phyloP scores from a whole-genome alignment of 2,329 filamentous ascomycete genomes.

The Rhexocercosporidium sp. region DNA sequence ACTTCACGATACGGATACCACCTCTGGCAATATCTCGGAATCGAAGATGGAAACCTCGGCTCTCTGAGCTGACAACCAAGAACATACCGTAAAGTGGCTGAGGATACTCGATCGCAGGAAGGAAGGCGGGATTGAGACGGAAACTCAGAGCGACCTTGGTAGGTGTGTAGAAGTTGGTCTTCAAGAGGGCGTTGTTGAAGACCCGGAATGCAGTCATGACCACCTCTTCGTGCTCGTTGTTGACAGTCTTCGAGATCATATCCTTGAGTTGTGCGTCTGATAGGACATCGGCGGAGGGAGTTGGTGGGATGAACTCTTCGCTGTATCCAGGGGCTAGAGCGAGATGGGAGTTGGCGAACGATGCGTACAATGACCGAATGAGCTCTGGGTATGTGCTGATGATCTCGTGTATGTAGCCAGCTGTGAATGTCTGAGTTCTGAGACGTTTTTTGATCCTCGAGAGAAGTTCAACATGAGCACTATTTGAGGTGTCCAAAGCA shows the following conservation, averaged over 20 bases:
- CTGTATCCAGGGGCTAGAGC: constrained; percentile 57
- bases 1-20: constrained; percentile 98
- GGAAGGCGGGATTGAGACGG: constrained; percentile 86
- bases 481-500: constrained; percentile 81
- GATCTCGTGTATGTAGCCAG: constrained; percentile 97
- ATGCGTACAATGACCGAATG: constrained; percentile 85
- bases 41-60: constrained; percentile 94
- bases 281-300: constrained; percentile 69
- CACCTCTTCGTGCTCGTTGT: constrained; percentile 96
- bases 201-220: constrained; percentile 96
- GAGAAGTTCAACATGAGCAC: constrained; percentile 79
- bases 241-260: constrained; percentile 77
- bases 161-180: constrained; percentile 94
- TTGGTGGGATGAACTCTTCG: constrained; percentile 59
- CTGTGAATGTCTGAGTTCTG: constrained; percentile 95
- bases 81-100: constrained; percentile 98
- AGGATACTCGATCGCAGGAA: constrained; percentile 91
- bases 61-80: constrained; percentile 95
- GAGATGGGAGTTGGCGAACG: constrained; percentile 88
- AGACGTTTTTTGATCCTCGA: constrained; percentile 95
- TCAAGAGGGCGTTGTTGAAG: constrained; percentile 92
- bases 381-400: constrained; percentile 89
- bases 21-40: constrained; percentile 97
- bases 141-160: constrained; percentile 99
- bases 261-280: constrained; percentile 76